Base-by-base conservation (phyloP, 805 yeast genomes). In the Kluyveromyces nonfermentans region DNA sequence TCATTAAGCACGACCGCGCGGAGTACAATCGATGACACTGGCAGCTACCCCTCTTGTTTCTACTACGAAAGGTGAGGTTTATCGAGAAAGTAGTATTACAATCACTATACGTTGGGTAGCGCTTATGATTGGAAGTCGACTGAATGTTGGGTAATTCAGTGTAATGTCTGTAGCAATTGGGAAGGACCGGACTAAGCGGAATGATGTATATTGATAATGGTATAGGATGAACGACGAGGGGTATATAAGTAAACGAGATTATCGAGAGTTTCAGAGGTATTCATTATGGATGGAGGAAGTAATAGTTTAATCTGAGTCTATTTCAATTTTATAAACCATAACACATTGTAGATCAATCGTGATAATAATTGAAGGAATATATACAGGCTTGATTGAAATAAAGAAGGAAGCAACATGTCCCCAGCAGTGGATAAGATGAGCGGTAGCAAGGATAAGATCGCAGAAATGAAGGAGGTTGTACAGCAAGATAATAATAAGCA, bases 401-500 rank as follows among this genome's bases (percentile, higher is more conserved):
- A 33, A 33, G 9, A 37, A 37, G n/a, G n/a, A n/a, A n/a, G n/a
- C n/a, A n/a, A n/a, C n/a, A 22, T 46, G 40, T 37, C 43, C 6
- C 42, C 42, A 14, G 42, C 43, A n/a, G 30, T 39, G 15, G 43
- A 41, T 7, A n/a, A 20, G 16, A 25, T 25, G 30, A 25, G 30
- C 7, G 21, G 16, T n/a, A 31, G 16, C 14, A 36, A 36, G 22
- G 39, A 36, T 16, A 22, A 17, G 16, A 36, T 36, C 30, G 21
- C 39, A 7, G 17, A 17, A 12, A 36, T 36, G 39, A 36, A 36
- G n/a, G 15, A 16, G 16, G 39, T 31, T 10, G 39, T n/a, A 21
- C 22, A 17, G 14, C 44, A 41, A 20, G 43, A 44, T 28, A 28
- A 31, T 20, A 42, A 39, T 5, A 36, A 45, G 19, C 37, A 43